phyloP scores from a whole-genome alignment of 768 basidiomycete species.

The Leucogyrophana mollusca region DNA sequence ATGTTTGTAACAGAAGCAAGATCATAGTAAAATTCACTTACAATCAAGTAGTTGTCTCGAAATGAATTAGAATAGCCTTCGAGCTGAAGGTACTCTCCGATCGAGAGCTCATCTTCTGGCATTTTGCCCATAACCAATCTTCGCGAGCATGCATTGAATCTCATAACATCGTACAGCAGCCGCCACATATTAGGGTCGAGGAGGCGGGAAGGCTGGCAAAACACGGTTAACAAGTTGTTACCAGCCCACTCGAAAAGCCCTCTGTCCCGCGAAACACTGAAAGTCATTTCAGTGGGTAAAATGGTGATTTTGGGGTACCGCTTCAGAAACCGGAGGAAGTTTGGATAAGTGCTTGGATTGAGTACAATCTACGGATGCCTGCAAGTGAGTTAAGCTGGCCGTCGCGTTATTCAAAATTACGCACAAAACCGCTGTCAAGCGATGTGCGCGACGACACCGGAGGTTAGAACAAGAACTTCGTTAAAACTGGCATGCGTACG shows the following conservation, averaged over 20 bases:
- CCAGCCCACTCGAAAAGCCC: constrained; percentile 74
- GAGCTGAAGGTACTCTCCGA: constrained; percentile 56
- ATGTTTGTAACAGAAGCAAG: neutral
- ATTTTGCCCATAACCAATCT: constrained; percentile 37
- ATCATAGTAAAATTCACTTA: constrained; percentile 29
- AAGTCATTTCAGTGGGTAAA: constrained; percentile 71
- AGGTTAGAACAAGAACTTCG: neutral
- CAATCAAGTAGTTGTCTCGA: constrained; percentile 73
- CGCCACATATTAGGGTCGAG: constrained; percentile 69
- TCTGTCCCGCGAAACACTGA: constrained; percentile 68
- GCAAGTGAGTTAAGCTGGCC: neutral
- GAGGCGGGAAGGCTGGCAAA: constrained; percentile 63
- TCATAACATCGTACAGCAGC: constrained; percentile 65
- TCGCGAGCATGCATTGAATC: constrained; percentile 71
- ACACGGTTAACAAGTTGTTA: constrained; percentile 56
- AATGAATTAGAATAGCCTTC: constrained; percentile 70
- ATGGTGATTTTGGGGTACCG: constrained; percentile 46
- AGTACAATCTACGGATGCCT: constrained; percentile 61
- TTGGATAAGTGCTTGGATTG: constrained; percentile 76
- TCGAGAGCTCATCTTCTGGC: constrained; percentile 33
- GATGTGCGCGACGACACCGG: neutral
- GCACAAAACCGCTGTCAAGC: constrained; percentile 53
- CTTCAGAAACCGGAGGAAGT: constrained; percentile 69
- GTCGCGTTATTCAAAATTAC: constrained; percentile 14
- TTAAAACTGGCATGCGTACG: constrained; percentile 42